Base-by-base conservation (phyloP, 331 rosid genomes). In the Phaseolus coccineus region DNA sequence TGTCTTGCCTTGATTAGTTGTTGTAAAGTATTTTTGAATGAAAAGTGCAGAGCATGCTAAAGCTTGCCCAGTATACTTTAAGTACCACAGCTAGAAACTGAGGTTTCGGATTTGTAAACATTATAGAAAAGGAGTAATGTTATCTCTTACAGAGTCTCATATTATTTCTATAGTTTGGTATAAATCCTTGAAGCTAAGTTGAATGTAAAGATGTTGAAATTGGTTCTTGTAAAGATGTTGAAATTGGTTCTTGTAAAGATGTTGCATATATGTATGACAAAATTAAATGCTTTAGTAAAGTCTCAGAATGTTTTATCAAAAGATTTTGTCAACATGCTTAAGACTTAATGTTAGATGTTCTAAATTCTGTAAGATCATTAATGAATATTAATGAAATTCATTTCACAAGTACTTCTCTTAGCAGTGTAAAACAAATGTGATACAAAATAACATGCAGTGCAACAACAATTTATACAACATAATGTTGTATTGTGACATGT, bases 11-110 rank as follows among this genome's bases (percentile, higher is more conserved):
- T 15, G 14, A 69, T 47, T 31, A 12, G 8, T 48, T 28, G 8
- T 42, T 13, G 68, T 31, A 62, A 62, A 63, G 27, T 63, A 28
- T 31, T 30, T 71, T 51, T 52, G 12, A 37, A 71, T 71, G 47
- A 52, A 9, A 71, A 71, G n/a, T 71, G 22, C 3, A 71, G n/a
- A 52, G 33, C 30, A 71, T 50, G n/a, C 19, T 16, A 42, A 42
- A 42, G 47, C 13, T 42, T 42, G 47, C 4, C 46, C 3, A 42
- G 3, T 42, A 42, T 16, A n/a, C 33, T 58, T 28, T 0, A 28
- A 30, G 11, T 59, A 9, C 1, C 16, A 12, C 2, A 59, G 42
- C 16, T 31, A 8, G 2, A 31, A 30, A 39, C 22, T 59, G 68
- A 61, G 5, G 14, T 5, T 61, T 15, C 6, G 68, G 12, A 6